Percentiles rank a stretch among this genome's conserved stretches.
These are phyloP conservation scores for Ganoderma sinense DNA, from an alignment of 1,284 basidiomycete species.

Conservation along the genomic window DNA sequence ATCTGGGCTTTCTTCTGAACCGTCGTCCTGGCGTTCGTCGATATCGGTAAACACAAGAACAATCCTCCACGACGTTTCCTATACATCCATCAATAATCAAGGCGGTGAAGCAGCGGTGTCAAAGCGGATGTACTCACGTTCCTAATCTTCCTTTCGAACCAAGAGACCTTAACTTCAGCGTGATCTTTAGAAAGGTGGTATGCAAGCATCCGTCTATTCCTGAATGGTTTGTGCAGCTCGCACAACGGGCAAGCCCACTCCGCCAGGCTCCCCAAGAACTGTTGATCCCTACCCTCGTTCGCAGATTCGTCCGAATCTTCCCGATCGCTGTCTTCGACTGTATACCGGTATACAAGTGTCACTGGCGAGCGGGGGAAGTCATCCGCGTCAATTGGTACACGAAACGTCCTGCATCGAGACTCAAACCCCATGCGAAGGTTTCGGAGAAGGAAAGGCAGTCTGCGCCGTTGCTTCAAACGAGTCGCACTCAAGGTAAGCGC, in stretches of 20 bases:
- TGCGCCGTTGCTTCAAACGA: conserved; percentile 23
- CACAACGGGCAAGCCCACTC: conserved; percentile 72
- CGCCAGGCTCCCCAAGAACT: conserved; percentile 30
- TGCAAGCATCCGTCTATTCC: conserved; percentile 55
- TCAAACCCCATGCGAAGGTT: conserved; percentile 52
- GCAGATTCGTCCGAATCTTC: conserved; percentile 19
- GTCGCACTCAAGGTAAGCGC: conserved; percentile 40
- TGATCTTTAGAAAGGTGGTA: conserved; percentile 68
- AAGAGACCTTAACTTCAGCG: conserved; percentile 48
- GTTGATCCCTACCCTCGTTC: conserved; percentile 23
- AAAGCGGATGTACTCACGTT: conserved; percentile 1
- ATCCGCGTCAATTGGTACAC: conserved; percentile 25
- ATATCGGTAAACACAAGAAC: conserved; percentile 28
- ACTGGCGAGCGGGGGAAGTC: conserved; percentile 31
- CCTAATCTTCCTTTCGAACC: conserved; percentile 44
- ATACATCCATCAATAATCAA: background rate
- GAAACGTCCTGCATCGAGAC: conserved; percentile 10
- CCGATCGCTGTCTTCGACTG: conserved; percentile 13
- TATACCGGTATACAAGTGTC: conserved; percentile 41
- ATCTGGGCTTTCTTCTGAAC: conserved; percentile 8
- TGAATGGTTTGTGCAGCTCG: conserved; percentile 55
- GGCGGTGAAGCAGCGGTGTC: background rate
- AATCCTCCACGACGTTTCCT: conserved; percentile 26
- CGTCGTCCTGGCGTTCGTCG: conserved; percentile 22
- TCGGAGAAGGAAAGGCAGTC: conserved; percentile 61